These are phyloP conservation scores for Mallotus japonicus DNA, from an alignment of 441 rosid genomes.

Conservation along the genomic window DNA sequence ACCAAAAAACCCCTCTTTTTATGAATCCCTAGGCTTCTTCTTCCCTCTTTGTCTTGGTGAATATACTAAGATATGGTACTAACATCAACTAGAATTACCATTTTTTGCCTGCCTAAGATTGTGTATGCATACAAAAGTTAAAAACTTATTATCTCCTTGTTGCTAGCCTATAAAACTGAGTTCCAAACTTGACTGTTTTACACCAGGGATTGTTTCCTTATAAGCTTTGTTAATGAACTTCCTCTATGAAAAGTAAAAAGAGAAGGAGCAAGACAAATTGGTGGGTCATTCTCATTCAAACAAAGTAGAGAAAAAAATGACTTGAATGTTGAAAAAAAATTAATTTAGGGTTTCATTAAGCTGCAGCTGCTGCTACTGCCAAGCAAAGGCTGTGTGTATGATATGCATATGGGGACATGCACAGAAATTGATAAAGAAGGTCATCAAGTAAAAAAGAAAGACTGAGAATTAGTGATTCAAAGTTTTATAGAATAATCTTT, in stretches of 20 bases:
- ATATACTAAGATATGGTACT: slow-evolving; percentile 21
- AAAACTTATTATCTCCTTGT: background rate
- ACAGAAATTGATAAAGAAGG: slow-evolving; percentile 49
- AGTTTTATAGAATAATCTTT: slow-evolving; percentile 30
- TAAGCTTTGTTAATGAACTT: background rate
- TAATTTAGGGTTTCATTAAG: slow-evolving; percentile 10
- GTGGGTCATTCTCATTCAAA: slow-evolving; percentile 30
- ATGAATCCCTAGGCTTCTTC: slow-evolving; percentile 41
- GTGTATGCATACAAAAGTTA: too few relatives aligned
- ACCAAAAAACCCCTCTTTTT: slow-evolving; percentile 32
- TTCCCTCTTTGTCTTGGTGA: slow-evolving; percentile 16
- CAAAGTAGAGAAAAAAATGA: slow-evolving; percentile 3
- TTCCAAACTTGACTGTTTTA: background rate
- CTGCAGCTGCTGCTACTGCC: background rate
- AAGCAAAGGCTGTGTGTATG: slow-evolving; percentile 14
- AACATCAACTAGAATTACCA: slow-evolving; percentile 6
- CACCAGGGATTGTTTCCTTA: background rate
- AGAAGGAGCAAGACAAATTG: slow-evolving; percentile 3
- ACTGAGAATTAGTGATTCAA: slow-evolving; percentile 20
- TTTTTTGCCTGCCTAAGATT: slow-evolving; percentile 8
- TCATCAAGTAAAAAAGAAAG: slow-evolving; percentile 27
- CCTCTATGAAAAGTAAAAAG: background rate
- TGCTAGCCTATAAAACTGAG: background rate
- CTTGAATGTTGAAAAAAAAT: slow-evolving; percentile 6
- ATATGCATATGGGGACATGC: slow-evolving; percentile 27